Conservation (phyloP, 768 basidiomycete genomes). For the Naematelia encephala region DNA sequence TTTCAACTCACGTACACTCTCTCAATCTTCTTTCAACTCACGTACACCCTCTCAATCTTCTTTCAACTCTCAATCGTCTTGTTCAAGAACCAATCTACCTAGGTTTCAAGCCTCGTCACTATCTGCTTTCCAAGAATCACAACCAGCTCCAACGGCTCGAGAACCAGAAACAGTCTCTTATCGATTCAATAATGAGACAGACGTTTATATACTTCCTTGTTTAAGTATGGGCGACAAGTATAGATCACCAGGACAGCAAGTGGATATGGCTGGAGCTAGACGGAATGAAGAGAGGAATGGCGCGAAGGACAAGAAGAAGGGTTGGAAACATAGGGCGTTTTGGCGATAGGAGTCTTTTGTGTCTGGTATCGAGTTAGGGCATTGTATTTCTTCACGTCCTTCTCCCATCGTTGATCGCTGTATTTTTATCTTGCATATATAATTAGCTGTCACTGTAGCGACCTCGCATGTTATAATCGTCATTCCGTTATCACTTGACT, state of each 20-base stretch:
- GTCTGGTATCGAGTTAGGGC: no score
- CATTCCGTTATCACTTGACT: no score
- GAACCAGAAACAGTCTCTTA: background rate
- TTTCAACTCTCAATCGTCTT: background rate
- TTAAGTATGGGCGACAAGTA: background rate
- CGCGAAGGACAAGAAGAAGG: background rate
- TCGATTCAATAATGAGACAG: background rate
- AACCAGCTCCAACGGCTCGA: background rate
- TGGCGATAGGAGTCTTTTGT: background rate
- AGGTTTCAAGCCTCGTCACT: background rate
- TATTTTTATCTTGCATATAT: no score
- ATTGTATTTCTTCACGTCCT: no score
- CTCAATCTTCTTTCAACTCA: background rate
- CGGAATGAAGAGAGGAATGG: background rate
- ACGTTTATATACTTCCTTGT: background rate
- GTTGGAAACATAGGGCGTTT: background rate
- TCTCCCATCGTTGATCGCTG: no score
- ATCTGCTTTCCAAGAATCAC: background rate
- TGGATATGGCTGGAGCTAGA: background rate
- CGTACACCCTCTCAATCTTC: background rate
- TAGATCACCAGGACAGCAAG: background rate
- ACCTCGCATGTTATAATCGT: no score
- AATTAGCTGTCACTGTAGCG: no score
- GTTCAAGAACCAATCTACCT: background rate
- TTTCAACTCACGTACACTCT: background rate